Conservation (phyloP, 352 stramenopile species). For the Globisporangium abappressorium region DNA sequence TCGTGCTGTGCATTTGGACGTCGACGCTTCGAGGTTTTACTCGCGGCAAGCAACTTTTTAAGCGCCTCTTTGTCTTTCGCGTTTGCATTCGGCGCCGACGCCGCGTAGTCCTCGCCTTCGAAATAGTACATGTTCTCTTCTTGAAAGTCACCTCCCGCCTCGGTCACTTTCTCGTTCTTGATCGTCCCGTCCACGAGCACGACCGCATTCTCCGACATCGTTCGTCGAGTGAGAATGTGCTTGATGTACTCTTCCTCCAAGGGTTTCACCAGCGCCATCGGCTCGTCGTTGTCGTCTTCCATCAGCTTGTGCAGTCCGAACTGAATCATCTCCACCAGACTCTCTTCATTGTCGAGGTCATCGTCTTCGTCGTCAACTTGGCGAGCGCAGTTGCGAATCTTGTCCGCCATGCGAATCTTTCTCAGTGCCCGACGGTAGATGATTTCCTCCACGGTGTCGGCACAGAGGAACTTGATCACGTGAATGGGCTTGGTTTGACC, state of each 20-base stretch:
- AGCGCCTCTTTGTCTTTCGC: slow-evolving; percentile 41
- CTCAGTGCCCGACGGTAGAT: slow-evolving; percentile 68
- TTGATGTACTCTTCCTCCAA: slow-evolving; percentile 58
- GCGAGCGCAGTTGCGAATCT: slow-evolving; percentile 63
- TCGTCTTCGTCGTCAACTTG: slow-evolving; percentile 24
- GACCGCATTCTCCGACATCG: background rate
- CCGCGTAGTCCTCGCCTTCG: slow-evolving; percentile 72
- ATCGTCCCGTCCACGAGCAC: slow-evolving; percentile 26
- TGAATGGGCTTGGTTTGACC: slow-evolving; percentile 78
- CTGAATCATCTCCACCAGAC: slow-evolving; percentile 65
- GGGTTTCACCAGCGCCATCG: slow-evolving; percentile 34
- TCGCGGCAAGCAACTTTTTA: slow-evolving; percentile 29
- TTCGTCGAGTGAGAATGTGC: slow-evolving; percentile 38
- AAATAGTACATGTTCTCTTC: slow-evolving; percentile 88
- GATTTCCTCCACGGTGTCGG: slow-evolving; percentile 75
- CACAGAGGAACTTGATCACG: slow-evolving; percentile 74
- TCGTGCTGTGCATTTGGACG: slow-evolving; percentile 19
- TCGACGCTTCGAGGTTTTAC: slow-evolving; percentile 26
- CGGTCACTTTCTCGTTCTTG: slow-evolving; percentile 45
- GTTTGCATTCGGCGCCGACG: slow-evolving; percentile 27
- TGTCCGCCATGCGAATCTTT: slow-evolving; percentile 75
- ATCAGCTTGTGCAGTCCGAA: slow-evolving; percentile 75
- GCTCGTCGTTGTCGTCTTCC: slow-evolving; percentile 28
- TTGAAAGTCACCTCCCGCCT: slow-evolving; percentile 51
- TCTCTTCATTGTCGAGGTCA: slow-evolving; percentile 43